phyloP scores from a whole-genome alignment of 257 asterid genomes.

The Nicotiana sylvestris region DNA sequence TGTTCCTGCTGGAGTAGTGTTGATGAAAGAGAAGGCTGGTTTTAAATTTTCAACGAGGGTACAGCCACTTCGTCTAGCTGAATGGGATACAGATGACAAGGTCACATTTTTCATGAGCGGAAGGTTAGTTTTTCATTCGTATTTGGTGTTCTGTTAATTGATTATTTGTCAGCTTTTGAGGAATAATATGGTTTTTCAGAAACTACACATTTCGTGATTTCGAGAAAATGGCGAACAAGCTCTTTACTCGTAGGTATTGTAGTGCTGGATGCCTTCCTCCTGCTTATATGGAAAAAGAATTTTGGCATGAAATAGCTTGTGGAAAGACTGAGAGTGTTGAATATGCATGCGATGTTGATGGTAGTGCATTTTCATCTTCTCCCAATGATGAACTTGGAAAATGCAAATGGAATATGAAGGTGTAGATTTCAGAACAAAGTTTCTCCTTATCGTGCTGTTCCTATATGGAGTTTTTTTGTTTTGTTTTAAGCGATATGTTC shows the following conservation, averaged over 20 bases:
- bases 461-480: not conserved
- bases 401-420: slow-evolving; percentile 99
- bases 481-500: not conserved
- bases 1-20: slow-evolving; percentile 97
- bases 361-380: slow-evolving; percentile 98
- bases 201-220: slow-evolving; percentile 92
- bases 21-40: slow-evolving; percentile 83
- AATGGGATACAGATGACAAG: slow-evolving; percentile 85
- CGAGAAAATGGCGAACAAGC: slow-evolving; percentile 99
- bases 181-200: slow-evolving; percentile 37
- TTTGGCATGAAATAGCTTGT: slow-evolving; percentile 95
- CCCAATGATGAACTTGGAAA: slow-evolving; percentile 79
- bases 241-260: slow-evolving; percentile 81
- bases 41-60: slow-evolving; percentile 95
- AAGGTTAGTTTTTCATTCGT: slow-evolving; percentile 44
- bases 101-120: slow-evolving; percentile 97
- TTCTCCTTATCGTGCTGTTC: slow-evolving; percentile 6
- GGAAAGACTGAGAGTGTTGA: slow-evolving; percentile 98
- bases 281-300: slow-evolving; percentile 85
- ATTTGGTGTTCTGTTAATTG: slow-evolving; percentile 4
- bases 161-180: slow-evolving; percentile 9
- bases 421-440: slow-evolving; percentile 28
- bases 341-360: slow-evolving; percentile 99
- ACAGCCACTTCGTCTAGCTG: slow-evolving; percentile 96
- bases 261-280: slow-evolving; percentile 93